Conservation (phyloP, 2,329 filamentous ascomycete species). For the Colletotrichum cereale region DNA sequence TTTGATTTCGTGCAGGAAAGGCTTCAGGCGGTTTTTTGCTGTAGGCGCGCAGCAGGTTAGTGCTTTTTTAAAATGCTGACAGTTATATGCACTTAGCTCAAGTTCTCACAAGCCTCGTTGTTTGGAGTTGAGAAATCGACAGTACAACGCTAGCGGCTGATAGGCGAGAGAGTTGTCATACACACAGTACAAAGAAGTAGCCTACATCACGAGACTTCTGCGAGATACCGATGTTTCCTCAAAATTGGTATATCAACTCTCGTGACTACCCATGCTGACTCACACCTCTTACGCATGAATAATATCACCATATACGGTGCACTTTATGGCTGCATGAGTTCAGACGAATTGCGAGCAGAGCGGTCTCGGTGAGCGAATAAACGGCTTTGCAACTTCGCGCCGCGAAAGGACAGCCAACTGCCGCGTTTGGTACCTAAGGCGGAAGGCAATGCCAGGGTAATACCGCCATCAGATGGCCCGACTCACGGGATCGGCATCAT, state of each 20-base stretch:
- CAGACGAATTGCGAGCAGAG: constrained; percentile 12
- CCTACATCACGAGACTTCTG: constrained; percentile 26
- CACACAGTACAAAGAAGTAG: neutral
- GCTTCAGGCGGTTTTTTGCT: no score
- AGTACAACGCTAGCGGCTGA: neutral
- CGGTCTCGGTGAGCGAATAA: neutral
- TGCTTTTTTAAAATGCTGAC: neutral
- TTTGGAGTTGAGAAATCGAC: neutral
- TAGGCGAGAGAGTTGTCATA: neutral
- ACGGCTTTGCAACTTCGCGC: neutral
- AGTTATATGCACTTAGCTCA: neutral
- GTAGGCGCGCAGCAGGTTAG: no score
- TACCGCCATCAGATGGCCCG: constrained; percentile 2
- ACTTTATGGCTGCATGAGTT: neutral
- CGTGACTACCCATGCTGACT: neutral
- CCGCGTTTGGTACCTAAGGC: constrained; percentile 5
- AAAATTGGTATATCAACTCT: neutral
- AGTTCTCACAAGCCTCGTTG: neutral
- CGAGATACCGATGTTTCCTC: constrained; percentile 13
- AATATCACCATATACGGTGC: neutral
- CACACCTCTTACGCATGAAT: constrained; percentile 15
- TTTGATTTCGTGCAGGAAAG: no score
- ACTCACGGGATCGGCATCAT: neutral
- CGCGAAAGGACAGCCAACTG: constrained; percentile 2
- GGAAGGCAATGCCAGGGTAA: constrained; percentile 4